A percentile compares a stretch with the other conserved stretches of the same genome.
Conservation (phyloP, 108 stramenopile species). For the Nitzschia sp. region DNA sequence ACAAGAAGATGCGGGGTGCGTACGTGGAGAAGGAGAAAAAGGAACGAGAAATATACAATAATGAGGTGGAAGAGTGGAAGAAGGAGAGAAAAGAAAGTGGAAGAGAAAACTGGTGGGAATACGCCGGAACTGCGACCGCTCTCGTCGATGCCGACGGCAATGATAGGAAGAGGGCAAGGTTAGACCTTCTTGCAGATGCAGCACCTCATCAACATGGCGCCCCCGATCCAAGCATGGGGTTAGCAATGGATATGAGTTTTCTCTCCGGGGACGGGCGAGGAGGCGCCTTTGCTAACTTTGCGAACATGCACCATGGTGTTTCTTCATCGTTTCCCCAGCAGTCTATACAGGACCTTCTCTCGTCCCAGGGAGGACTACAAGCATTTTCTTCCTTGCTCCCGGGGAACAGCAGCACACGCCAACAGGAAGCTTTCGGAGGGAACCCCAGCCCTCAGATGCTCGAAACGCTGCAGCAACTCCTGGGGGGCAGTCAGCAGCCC, state of each 20-base stretch:
- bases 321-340: too few species aligned
- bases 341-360: too few species aligned
- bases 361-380: neutral
- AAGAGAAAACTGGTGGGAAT: slow-evolving; percentile 2
- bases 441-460: neutral
- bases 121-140: neutral
- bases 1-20: neutral
- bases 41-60: neutral
- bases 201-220: too few species aligned
- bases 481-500: neutral
- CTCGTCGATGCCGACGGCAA: neutral
- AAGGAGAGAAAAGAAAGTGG: slow-evolving; percentile 9
- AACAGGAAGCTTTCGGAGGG: neutral
- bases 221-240: too few species aligned
- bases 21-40: slow-evolving; percentile 11
- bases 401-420: neutral
- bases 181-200: neutral
- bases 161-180: neutral
- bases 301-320: neutral
- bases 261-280: neutral
- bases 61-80: slow-evolving; percentile 7
- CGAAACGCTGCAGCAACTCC: neutral
- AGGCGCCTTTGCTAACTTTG: neutral
- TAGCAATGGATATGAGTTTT: neutral
- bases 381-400: neutral